phyloP scores from a whole-genome alignment of 768 basidiomycete species.

The Xanthoconium stramineum region DNA sequence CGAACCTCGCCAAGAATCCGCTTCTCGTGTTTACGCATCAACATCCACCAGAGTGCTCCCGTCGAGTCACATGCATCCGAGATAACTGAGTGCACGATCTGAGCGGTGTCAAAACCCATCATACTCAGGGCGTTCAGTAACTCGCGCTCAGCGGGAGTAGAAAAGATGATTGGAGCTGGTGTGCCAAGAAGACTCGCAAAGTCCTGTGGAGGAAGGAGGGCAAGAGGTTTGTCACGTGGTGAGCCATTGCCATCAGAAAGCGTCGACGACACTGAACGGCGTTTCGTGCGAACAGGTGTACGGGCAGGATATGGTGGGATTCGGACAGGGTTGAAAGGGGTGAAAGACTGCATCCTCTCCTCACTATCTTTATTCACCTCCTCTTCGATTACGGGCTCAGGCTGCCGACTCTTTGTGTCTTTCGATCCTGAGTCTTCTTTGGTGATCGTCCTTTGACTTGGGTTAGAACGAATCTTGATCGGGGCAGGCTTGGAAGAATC shows the following conservation, averaged over 20 bases:
- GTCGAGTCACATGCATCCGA: constrained; percentile 90
- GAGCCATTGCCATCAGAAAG: constrained; percentile 62
- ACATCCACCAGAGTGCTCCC: constrained; percentile 95
- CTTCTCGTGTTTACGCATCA: constrained; percentile 76
- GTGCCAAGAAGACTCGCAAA: constrained; percentile 61
- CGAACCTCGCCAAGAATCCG: constrained; percentile 41
- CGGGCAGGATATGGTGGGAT: constrained; percentile 68
- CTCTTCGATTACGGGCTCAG: constrained; percentile 55
- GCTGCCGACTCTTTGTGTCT: constrained; percentile 35
- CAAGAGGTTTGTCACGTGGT: constrained; percentile 42
- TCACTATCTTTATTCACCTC: constrained; percentile 22
- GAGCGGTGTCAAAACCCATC: constrained; percentile 89
- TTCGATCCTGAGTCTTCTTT: constrained; percentile 34
- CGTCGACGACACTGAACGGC: constrained; percentile 89
- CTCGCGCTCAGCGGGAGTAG: constrained; percentile 75
- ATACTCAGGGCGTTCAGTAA: constrained; percentile 70
- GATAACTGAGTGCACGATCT: constrained; percentile 91
- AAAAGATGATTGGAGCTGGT: constrained; percentile 81
- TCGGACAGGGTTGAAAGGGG: constrained; percentile 24
- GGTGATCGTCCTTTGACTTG: constrained; percentile 60
- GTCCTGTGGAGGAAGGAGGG: constrained; percentile 45
- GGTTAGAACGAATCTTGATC: constrained; percentile 44
- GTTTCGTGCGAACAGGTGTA: constrained; percentile 93
- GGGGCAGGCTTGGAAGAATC: constrained; percentile 15
- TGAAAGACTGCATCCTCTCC: constrained; percentile 6